Conservation (phyloP, 768 basidiomycete genomes). For the Xanthoconium purpureum region DNA sequence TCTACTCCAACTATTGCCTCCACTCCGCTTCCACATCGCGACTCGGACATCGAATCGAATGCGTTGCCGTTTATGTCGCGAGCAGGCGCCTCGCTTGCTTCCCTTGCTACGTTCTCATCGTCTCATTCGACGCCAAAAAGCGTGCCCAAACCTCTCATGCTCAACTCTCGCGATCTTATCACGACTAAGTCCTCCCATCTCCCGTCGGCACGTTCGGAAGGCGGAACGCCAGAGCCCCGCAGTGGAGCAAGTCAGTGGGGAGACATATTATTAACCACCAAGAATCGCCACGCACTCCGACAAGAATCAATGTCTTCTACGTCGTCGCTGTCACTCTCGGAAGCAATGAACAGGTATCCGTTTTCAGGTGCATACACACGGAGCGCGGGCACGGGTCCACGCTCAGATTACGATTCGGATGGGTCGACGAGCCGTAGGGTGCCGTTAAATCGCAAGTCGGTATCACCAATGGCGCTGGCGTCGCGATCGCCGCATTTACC, state of each 20-base stretch:
- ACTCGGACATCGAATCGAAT: slow-evolving; percentile 18
- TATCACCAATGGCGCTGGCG: slow-evolving; percentile 69
- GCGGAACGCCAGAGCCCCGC: slow-evolving; percentile 33
- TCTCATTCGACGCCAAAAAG: slow-evolving; percentile 40
- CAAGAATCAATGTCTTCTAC: slow-evolving; percentile 61
- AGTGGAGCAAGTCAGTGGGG: slow-evolving; percentile 41
- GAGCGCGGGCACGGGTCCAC: slow-evolving; percentile 26
- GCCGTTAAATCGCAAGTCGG: slow-evolving; percentile 60
- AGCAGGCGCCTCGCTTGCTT: slow-evolving; percentile 40
- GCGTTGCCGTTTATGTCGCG: slow-evolving; percentile 34
- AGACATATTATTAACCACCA: slow-evolving; percentile 40
- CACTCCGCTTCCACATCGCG: slow-evolving; percentile 12
- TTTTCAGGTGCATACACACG: neutral
- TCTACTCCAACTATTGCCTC: slow-evolving; percentile 28
- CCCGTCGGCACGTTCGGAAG: slow-evolving; percentile 34
- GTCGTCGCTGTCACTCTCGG: slow-evolving; percentile 62
- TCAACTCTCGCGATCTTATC: slow-evolving; percentile 50
- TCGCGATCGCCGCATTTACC: slow-evolving; percentile 38
- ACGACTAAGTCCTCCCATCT: slow-evolving; percentile 21
- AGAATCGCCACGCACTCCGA: slow-evolving; percentile 37
- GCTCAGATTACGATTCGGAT: slow-evolving; percentile 60
- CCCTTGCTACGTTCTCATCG: slow-evolving; percentile 41
- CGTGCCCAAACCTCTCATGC: slow-evolving; percentile 64
- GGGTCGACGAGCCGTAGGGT: slow-evolving; percentile 51
- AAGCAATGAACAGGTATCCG: slow-evolving; percentile 38